Base-by-base conservation (phyloP, 2,329 filamentous ascomycete species). In the Coleophoma crateriformis region DNA sequence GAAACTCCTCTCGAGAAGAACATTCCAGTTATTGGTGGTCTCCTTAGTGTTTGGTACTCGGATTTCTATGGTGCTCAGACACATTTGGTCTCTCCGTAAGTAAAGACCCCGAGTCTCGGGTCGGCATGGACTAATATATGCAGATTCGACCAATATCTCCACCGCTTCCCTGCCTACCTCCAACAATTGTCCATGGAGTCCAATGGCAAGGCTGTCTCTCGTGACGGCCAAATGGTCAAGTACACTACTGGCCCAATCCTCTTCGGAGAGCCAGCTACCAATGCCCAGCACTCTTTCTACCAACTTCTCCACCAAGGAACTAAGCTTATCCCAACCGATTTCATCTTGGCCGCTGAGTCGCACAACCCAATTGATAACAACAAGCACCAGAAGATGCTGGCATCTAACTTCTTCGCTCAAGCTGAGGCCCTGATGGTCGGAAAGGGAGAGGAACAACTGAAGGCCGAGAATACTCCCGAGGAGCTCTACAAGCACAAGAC, bases 141-240 rank as follows among this genome's bases (percentile, higher is more conserved):
- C 57, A 90, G 86, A 50, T 99, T 97, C 70, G 94, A 99, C 74
- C 94, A 99, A 74, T 99, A 99, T 76, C 85, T 99, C 59, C 90
- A 96, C 81, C 89, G 94, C 60, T 97, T 99, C 85, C 91, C 94
- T 35, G 94, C 94, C 61, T 99, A 99, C 76, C 87, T 99, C 49
- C 94, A 99, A 76, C 94, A 99, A 75, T 79, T 99, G 52, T 97
- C 92, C 54, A 99, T 99, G 94, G 94, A 99, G 78, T 97, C 92
- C 54, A 99, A 99, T 72, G 94, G 94, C 67, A 99, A 99, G 80
- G 89, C 88, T 54, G 90, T 97, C 66, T 95, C 92, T 54, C 84
- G 81, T n/a, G 89, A 94, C 64, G 86, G 82, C 50, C 85, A 90
- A 35, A 82, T 95, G 53, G 91, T 95, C 66, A 96, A 96, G 76